Percentiles rank a stretch among this genome's conserved stretches.
These are phyloP conservation scores for Botrytis sinoallii DNA, from an alignment of 2,329 filamentous ascomycete genomes.

Conservation along the genomic window DNA sequence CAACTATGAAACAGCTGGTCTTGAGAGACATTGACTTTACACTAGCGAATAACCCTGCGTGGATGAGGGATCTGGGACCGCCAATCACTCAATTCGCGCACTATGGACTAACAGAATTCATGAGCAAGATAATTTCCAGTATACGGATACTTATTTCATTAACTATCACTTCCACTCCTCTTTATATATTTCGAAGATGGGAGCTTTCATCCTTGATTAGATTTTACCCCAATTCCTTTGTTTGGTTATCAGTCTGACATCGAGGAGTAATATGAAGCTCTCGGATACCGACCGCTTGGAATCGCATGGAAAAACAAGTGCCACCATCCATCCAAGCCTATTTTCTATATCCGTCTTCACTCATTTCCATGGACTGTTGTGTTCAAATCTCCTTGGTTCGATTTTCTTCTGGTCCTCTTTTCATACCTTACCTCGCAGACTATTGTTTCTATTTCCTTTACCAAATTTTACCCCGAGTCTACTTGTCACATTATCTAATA, in stretches of 20 bases:
- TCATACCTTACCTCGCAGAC: background rate
- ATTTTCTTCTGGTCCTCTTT: background rate
- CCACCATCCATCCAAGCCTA: background rate
- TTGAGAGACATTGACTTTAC: background rate
- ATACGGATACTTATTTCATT: background rate
- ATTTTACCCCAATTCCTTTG: background rate
- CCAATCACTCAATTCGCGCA: slow-evolving; percentile 10
- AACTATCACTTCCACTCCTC: background rate
- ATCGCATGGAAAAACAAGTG: background rate
- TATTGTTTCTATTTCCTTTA: too few relatives aligned
- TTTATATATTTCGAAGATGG: background rate
- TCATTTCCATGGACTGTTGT: too few relatives aligned
- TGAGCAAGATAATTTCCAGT: slow-evolving; percentile 12
- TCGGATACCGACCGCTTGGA: background rate
- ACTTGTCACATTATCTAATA: background rate
- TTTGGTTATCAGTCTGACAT: background rate
- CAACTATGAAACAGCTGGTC: background rate
- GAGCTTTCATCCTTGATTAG: background rate
- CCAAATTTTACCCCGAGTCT: background rate
- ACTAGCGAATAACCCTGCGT: background rate
- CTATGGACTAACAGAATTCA: slow-evolving; percentile 20
- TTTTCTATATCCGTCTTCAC: background rate
- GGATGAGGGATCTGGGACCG: background rate
- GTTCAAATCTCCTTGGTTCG: background rate
- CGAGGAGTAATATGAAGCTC: background rate